Conservation (phyloP, 2,329 filamentous ascomycete species). For the Aspergillus clavatus region DNA sequence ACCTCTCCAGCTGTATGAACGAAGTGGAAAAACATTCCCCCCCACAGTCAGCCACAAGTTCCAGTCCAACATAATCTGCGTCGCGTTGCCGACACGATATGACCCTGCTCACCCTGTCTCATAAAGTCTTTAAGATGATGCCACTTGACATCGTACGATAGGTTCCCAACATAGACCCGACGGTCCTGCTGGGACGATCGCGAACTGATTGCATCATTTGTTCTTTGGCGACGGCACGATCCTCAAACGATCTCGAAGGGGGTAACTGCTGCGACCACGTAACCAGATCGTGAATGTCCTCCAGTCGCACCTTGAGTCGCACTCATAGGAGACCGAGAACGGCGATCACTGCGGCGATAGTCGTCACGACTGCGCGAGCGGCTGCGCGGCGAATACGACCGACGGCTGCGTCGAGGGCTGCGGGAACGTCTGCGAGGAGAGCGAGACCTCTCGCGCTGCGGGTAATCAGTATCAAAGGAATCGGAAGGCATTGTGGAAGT, state of each 20-base stretch:
- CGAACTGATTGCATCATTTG: constrained; percentile 94
- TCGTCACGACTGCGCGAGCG: constrained; percentile 75
- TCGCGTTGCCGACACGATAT: constrained; percentile 20
- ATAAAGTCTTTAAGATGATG: constrained; percentile 99
- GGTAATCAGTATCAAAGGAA: constrained; percentile 32
- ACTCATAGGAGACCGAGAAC: constrained; percentile 84
- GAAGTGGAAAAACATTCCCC: constrained; percentile 31
- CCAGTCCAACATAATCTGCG: constrained; percentile 16
- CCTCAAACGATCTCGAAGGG: constrained; percentile 70
- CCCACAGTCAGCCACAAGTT: constrained; percentile 29
- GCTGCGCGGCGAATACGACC: constrained; percentile 74
- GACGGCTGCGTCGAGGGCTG: constrained; percentile 71
- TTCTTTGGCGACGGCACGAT: constrained; percentile 76
- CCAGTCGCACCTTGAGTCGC: constrained; percentile 62
- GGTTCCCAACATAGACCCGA: constrained; percentile 97
- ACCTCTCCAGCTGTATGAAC: constrained; percentile 81
- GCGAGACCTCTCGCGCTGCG: constrained; percentile 72
- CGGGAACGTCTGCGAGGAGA: constrained; percentile 67
- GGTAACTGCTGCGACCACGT: constrained; percentile 58
- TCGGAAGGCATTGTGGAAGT: constrained; percentile 26
- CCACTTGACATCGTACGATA: constrained; percentile 99
- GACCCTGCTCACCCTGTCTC: constrained; percentile 77
- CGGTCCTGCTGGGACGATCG: constrained; percentile 95
- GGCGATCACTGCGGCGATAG: constrained; percentile 67
- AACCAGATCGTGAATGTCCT: constrained; percentile 61